These are phyloP conservation scores for Suillus paluster DNA, from an alignment of 768 basidiomycete species.

Conservation along the genomic window DNA sequence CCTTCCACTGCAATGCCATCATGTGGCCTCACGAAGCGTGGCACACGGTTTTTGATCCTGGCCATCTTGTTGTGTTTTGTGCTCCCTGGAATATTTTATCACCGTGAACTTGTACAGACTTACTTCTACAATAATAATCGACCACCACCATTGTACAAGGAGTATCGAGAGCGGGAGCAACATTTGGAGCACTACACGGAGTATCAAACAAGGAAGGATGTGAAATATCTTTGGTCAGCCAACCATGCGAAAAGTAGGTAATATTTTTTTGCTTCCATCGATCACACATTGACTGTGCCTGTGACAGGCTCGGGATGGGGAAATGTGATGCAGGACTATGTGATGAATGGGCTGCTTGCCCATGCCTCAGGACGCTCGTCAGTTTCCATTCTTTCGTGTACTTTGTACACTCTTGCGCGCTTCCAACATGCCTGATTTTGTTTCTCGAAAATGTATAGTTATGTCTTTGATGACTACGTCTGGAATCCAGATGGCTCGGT, in stretches of 20 bases:
- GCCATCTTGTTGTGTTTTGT: neutral
- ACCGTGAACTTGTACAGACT: neutral
- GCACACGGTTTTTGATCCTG: constrained; percentile 19
- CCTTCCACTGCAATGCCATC: constrained; percentile 21
- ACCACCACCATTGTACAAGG: constrained; percentile 47
- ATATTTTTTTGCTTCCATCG: neutral
- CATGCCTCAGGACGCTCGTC: constrained; percentile 41
- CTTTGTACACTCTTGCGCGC: neutral
- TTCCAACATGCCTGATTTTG: constrained; percentile 11
- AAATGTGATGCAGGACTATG: constrained; percentile 45
- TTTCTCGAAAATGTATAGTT: constrained; percentile 25
- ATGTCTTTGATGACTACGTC: constrained; percentile 48
- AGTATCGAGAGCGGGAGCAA: constrained; percentile 43
- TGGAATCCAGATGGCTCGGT: constrained; percentile 41
- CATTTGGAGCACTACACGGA: constrained; percentile 45
- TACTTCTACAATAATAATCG: neutral
- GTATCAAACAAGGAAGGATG: constrained; percentile 34
- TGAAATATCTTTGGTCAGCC: constrained; percentile 50
- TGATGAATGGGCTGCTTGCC: constrained; percentile 41
- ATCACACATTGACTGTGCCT: neutral
- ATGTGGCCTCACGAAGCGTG: constrained; percentile 28
- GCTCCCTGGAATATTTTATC: neutral
- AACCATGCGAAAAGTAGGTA: constrained; percentile 49
- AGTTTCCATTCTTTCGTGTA: constrained; percentile 6
- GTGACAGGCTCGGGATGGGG: constrained; percentile 43